These are phyloP conservation scores for Dalbergia cultrata DNA, from an alignment of 306 rosid genomes.

Conservation along the genomic window DNA sequence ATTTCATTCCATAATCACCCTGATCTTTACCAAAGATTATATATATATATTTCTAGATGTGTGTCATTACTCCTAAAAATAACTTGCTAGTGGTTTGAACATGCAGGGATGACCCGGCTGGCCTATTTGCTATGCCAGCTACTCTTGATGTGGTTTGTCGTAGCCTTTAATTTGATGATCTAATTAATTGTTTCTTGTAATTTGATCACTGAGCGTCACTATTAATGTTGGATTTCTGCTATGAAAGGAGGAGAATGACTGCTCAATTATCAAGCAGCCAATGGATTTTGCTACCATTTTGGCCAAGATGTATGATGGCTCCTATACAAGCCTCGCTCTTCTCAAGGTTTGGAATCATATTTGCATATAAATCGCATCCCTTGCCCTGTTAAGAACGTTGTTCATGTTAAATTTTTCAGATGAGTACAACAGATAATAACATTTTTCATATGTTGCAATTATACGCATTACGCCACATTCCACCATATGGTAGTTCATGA, in stretches of 20 bases:
- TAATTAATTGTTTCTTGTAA: background rate
- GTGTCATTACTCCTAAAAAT: background rate
- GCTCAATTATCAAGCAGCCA: slow-evolving; percentile 19
- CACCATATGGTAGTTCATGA: too few species aligned
- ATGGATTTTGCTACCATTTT: slow-evolving; percentile 42
- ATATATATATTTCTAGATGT: too few species aligned
- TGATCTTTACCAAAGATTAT: too few species aligned
- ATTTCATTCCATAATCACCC: too few species aligned
- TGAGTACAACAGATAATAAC: too few species aligned
- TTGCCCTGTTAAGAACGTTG: too few species aligned
- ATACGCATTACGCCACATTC: too few species aligned
- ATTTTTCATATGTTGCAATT: too few species aligned
- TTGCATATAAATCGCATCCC: too few species aligned
- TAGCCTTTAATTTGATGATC: background rate
- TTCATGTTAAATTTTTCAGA: too few species aligned
- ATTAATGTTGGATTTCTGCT: background rate
- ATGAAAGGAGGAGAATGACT: slow-evolving; percentile 12
- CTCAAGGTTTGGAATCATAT: slow-evolving; percentile 33
- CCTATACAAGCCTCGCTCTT: slow-evolving; percentile 4
- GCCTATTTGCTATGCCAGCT: slow-evolving; percentile 3
- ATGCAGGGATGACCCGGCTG: background rate
- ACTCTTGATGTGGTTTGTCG: slow-evolving; percentile 7
- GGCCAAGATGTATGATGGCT: slow-evolving; percentile 32
- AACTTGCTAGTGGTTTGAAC: slow-evolving; percentile 1
- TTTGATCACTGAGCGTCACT: background rate